Percentiles rank a stretch among this genome's conserved stretches.
phyloP scores from a whole-genome alignment of 345 rosid species.

The Ricinus communis region DNA sequence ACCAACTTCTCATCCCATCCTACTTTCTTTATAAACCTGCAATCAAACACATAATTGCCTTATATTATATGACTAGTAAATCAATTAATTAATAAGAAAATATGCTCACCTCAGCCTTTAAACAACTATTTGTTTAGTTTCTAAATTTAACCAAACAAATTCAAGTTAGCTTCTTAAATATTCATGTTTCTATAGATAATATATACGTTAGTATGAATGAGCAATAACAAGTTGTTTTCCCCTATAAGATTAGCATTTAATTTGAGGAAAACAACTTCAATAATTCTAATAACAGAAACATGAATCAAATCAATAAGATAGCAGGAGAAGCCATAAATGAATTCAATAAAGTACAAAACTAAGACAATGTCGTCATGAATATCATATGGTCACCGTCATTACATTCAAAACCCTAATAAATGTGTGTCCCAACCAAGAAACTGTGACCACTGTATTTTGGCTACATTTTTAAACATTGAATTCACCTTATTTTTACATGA shows the following conservation, averaged over 20 bases:
- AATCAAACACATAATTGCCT: constrained; percentile 3
- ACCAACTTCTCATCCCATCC: constrained; percentile 88
- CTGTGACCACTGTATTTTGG: not conserved
- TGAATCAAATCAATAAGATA: not conserved
- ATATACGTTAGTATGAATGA: too few relatives aligned
- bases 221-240: too few relatives aligned
- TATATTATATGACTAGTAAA: not conserved
- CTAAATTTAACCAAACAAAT: too few relatives aligned
- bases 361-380: not conserved
- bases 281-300: too few relatives aligned
- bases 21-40: constrained; percentile 68
- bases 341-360: not conserved
- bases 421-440: not conserved
- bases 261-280: too few relatives aligned
- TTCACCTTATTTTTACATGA: too few relatives aligned
- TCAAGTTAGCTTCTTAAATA: too few relatives aligned
- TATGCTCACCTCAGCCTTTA: too few relatives aligned
- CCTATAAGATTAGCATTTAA: too few relatives aligned
- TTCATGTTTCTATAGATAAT: too few relatives aligned
- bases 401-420: not conserved
- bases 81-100: too few relatives aligned
- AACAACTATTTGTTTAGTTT: too few relatives aligned
- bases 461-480: not conserved
- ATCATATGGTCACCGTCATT: constrained; percentile 18
- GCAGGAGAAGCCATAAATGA: constrained; percentile 25